phyloP scores from a whole-genome alignment of 2,329 filamentous ascomycete genomes.

The Arthrobotrys musiformis region DNA sequence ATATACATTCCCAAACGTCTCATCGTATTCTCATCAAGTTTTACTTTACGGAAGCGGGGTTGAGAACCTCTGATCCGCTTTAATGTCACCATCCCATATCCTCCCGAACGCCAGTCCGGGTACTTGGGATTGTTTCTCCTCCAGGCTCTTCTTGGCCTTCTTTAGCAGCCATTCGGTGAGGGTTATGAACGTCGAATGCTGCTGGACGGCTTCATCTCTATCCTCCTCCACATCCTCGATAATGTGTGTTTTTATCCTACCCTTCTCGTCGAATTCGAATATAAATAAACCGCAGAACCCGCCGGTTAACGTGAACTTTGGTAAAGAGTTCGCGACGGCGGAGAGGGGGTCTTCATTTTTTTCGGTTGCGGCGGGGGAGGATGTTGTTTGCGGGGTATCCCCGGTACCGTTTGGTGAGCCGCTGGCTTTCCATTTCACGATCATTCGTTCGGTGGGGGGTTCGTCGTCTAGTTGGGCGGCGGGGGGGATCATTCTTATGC shows the following conservation, averaged over 20 bases:
- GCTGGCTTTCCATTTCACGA: slow-evolving; percentile 87
- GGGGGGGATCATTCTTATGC: slow-evolving; percentile 81
- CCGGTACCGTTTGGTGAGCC: slow-evolving; percentile 64
- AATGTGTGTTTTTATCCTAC: slow-evolving; percentile 84
- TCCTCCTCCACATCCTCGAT: slow-evolving; percentile 93
- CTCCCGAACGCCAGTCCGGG: slow-evolving; percentile 73
- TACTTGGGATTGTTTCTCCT: slow-evolving; percentile 32
- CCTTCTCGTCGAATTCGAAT: slow-evolving; percentile 92
- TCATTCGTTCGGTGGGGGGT: slow-evolving; percentile 74
- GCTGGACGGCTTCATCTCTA: slow-evolving; percentile 76
- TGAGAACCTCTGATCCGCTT: slow-evolving; percentile 65
- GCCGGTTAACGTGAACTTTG: slow-evolving; percentile 64
- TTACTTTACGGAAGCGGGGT: too few relatives aligned
- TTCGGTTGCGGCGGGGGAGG: slow-evolving; percentile 19
- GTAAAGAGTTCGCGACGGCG: slow-evolving; percentile 63
- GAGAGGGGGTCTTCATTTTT: slow-evolving; percentile 54
- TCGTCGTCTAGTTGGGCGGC: slow-evolving; percentile 65
- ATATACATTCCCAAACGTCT: too few relatives aligned
- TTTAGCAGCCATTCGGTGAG: slow-evolving; percentile 95
- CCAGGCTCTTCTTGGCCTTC: slow-evolving; percentile 57
- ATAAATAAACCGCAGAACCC: slow-evolving; percentile 89
- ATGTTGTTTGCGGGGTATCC: slow-evolving; percentile 43
- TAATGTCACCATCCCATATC: slow-evolving; percentile 77
- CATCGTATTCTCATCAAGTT: too few relatives aligned
- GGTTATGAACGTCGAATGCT: slow-evolving; percentile 83